Evolutionary conservation across 768 basidiomycete genomes (phyloP), one percentile per base, ranked within the genome.

Genomic region (Lactifluus volemus): DNA sequence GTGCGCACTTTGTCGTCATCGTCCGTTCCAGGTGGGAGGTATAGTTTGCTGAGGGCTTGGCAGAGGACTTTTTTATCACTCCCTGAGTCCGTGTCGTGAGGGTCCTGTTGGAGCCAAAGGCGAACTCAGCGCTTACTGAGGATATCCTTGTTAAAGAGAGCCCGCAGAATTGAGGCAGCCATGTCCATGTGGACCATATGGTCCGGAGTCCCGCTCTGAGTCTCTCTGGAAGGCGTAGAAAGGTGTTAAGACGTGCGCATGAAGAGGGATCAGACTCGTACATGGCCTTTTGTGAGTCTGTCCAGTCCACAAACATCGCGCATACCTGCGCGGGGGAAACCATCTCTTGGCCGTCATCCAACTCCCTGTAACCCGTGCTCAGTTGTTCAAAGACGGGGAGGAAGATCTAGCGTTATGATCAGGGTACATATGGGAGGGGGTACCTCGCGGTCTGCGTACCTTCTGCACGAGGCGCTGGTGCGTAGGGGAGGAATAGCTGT

Each of bases 281-380:
- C 68, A 82, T 79, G 39, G 81, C 79, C 68, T 89, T 92, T 68
- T 82, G 78, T 0, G 91, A 88, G 69, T 95, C 87, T 4, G 88
- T 90, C 92, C 93, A 96, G 65, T 94, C 92, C 2, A 87, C 78
- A 68, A 95, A 79, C 73, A 94, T 80, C n/a, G 85, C 74, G 0
- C 84, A 85, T 60, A 92, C 84, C 67, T 92, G 88, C 19, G 82
- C 74, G 0, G 88, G 82, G 0, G 81, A 74, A 11, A 92, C 81
- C 84, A 89, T 88, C 45, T 84, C 81, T 67, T 88, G 81, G 49
- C 82, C 85, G 1, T 86, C 86, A 3, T 89, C 89, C 25, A 85
- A 71, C 14, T 86, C 84, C 19, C 80, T 81, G 56, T 84, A 79
- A 50, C 83, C 76, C 15, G 77, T 73, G 4, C 78, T 73, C 11